phyloP scores from a whole-genome alignment of 768 basidiomycete species.

The Udeniomyces megalosporus region DNA sequence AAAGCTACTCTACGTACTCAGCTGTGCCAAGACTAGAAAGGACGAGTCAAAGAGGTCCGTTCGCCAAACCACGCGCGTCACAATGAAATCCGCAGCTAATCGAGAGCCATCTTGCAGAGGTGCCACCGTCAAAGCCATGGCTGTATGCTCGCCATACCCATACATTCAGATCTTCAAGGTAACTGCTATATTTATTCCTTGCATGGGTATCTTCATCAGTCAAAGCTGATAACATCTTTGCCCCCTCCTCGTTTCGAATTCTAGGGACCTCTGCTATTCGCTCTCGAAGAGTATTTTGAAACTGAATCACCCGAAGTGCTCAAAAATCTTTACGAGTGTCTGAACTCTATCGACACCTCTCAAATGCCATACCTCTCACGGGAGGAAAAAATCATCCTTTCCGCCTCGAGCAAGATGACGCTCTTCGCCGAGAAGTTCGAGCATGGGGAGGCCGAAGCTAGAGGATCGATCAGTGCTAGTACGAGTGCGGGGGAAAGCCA shows the following conservation, averaged over 20 bases:
- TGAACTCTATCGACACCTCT: constrained; percentile 81
- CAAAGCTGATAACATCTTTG: not conserved
- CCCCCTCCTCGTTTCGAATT: constrained; percentile 5
- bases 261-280: constrained; percentile 88
- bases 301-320: constrained; percentile 81
- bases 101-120: constrained; percentile 50
- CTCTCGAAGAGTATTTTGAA: constrained; percentile 84
- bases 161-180: constrained; percentile 95
- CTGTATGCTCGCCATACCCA: constrained; percentile 80
- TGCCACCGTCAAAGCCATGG: constrained; percentile 83
- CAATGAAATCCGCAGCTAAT: too few species aligned
- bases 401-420: constrained; percentile 77
- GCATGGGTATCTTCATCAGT: not conserved
- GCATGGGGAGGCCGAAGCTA: not conserved
- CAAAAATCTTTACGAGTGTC: constrained; percentile 72
- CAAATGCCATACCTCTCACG: constrained; percentile 60
- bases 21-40: constrained; percentile 78
- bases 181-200: constrained; percentile 16
- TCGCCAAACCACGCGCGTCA: too few species aligned
- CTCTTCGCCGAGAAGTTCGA: constrained; percentile 72
- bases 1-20: constrained; percentile 70
- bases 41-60: constrained; percentile 64
- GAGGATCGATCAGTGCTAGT: not conserved
- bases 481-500: not conserved
- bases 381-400: constrained; percentile 74